Percentiles rank a stretch among this genome's conserved stretches.
Conservation (phyloP, 1,284 basidiomycete species). For the Rhodotorula sp. region DNA sequence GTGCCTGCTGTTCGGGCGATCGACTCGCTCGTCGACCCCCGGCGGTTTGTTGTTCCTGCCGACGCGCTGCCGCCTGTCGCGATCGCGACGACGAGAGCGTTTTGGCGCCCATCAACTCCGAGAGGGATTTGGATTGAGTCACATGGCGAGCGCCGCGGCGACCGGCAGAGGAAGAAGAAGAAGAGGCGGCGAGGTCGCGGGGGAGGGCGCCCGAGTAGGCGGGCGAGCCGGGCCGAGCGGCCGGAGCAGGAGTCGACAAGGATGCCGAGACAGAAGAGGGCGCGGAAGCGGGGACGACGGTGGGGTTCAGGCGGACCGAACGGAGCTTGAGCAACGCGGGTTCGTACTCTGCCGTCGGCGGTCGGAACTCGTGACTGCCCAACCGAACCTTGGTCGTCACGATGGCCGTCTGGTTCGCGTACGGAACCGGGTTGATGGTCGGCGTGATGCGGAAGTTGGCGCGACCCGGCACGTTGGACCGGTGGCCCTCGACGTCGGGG, state of each 20-base stretch:
- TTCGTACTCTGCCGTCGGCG: constrained; percentile 27
- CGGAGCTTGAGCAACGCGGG: constrained; percentile 18
- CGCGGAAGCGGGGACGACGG: constrained; percentile 7
- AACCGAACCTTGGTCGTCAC: neutral
- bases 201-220: constrained; percentile 24
- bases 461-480: constrained; percentile 37
- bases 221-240: constrained; percentile 16
- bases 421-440: constrained; percentile 13
- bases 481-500: constrained; percentile 30
- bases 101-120: neutral
- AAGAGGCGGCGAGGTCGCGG: constrained; percentile 5
- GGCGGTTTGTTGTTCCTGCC: neutral
- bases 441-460: constrained; percentile 28
- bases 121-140: neutral
- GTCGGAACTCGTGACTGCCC: constrained; percentile 12
- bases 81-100: neutral
- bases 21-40: neutral
- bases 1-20: constrained; percentile 13
- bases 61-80: neutral
- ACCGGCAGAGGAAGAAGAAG: neutral
- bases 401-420: constrained; percentile 13
- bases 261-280: neutral
- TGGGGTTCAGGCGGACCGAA: constrained; percentile 12
- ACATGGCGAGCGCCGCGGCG: neutral
- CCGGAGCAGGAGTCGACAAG: neutral